Percentiles rank a stretch among this genome's conserved stretches.
Conservation (phyloP, 1,139 yeast genomes). For the Yamadazyma sp. region DNA sequence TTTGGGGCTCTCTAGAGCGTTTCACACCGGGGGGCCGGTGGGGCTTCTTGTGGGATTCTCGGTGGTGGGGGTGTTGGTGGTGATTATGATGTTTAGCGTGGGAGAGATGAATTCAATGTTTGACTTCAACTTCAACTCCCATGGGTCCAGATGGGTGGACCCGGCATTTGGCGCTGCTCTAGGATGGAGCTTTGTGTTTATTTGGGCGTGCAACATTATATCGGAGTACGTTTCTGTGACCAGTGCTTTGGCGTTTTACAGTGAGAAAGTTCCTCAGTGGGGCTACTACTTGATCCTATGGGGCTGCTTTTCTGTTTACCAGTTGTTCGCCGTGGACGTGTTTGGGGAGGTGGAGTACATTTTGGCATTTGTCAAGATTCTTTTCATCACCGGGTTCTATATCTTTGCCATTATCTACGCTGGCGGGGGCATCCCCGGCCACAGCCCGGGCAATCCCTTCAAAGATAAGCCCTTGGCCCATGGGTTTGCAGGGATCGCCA, state of each 20-base stretch:
- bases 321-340: slow-evolving; percentile 39
- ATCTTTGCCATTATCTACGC: slow-evolving; percentile 41
- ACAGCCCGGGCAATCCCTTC: slow-evolving; percentile 40
- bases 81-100: slow-evolving; percentile 22
- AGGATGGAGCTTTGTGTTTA: slow-evolving; percentile 45
- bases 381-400: slow-evolving; percentile 42
- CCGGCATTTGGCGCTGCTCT: slow-evolving; percentile 44
- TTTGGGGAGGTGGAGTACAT: slow-evolving; percentile 48
- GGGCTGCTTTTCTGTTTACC: slow-evolving; percentile 34
- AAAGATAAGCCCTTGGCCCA: slow-evolving; percentile 41
- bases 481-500: slow-evolving; percentile 41
- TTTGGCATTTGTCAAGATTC: slow-evolving; percentile 38
- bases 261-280: slow-evolving; percentile 33
- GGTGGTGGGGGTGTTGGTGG: slow-evolving; percentile 23
- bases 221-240: slow-evolving; percentile 27
- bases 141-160: slow-evolving; percentile 38
- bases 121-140: slow-evolving; percentile 35
- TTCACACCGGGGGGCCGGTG: slow-evolving; percentile 64
- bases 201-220: slow-evolving; percentile 25
- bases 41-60: slow-evolving; percentile 57
- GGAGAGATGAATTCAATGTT: slow-evolving; percentile 34
- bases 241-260: slow-evolving; percentile 27
- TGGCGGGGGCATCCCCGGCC: slow-evolving; percentile 43
- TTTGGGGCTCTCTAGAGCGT: slow-evolving; percentile 33
- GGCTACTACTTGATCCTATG: slow-evolving; percentile 35